phyloP scores from a whole-genome alignment of 2,329 filamentous ascomycete genomes.

The Metarhizium brunneum region DNA sequence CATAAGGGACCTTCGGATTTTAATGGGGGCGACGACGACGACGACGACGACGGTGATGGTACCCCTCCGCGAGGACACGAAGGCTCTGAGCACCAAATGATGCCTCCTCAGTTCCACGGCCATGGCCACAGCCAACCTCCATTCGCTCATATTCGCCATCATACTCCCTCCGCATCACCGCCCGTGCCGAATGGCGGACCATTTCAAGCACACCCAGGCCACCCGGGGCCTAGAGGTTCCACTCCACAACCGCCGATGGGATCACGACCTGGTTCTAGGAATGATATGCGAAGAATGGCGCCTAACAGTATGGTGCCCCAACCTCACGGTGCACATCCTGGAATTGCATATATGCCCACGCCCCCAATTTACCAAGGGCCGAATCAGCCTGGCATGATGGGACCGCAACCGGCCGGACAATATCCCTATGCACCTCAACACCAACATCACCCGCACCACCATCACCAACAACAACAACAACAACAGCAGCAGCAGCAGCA shows the following conservation, averaged over 20 bases:
- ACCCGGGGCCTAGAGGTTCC: conserved; percentile 48
- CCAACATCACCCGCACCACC: conserved; percentile 7
- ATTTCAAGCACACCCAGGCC: conserved; percentile 44
- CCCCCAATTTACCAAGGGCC: conserved; percentile 62
- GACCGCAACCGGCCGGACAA: conserved; percentile 29
- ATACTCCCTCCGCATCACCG: conserved; percentile 78
- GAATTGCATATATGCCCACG: conserved; percentile 77
- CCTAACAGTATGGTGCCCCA: conserved; percentile 59
- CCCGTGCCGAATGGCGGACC: conserved; percentile 72
- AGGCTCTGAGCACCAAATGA: conserved; percentile 46
- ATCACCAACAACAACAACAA: background rate
- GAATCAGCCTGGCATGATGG: conserved; percentile 26
- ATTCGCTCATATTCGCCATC: conserved; percentile 76
- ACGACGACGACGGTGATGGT: conserved; percentile 62
- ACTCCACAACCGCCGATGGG: conserved; percentile 70
- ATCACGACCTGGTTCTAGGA: conserved; percentile 64
- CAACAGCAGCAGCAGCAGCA: conserved; percentile 24
- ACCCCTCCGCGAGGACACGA: conserved; percentile 62
- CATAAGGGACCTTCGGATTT: conserved; percentile 95
- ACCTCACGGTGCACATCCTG: conserved; percentile 48
- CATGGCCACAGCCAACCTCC: conserved; percentile 36
- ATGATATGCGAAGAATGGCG: conserved; percentile 65
- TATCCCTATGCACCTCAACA: conserved; percentile 19
- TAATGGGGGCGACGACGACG: conserved; percentile 77
- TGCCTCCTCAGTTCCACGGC: conserved; percentile 62